A percentile compares a stretch with the other conserved stretches of the same genome.
These are phyloP conservation scores for Stentor roeselii DNA, from an alignment of 73 alveolate species.

Conservation along the genomic window DNA sequence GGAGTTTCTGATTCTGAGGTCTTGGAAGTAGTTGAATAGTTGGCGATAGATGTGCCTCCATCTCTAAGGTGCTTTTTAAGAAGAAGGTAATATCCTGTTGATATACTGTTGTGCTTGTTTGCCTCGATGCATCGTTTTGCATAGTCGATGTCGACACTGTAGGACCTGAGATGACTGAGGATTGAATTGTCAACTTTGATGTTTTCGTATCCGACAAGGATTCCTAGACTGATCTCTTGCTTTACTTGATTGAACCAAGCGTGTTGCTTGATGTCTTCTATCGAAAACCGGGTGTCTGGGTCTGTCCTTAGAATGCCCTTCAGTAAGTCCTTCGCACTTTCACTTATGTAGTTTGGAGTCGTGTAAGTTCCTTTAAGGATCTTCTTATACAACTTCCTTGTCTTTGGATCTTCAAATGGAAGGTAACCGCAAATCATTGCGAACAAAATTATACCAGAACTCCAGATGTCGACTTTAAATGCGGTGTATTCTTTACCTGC, in stretches of 20 bases:
- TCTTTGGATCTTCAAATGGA: conserved; percentile 95
- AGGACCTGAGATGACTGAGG: conserved; percentile 33
- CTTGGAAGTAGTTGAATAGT: background rate
- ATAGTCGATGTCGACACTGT: conserved; percentile 29
- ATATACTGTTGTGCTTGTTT: conserved; percentile 67
- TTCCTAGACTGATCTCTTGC: conserved; percentile 36
- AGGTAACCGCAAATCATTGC: conserved; percentile 97
- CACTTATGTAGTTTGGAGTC: conserved; percentile 57
- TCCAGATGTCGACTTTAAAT: conserved; percentile 90
- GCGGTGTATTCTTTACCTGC: conserved; percentile 89
- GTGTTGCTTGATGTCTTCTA: conserved; percentile 84
- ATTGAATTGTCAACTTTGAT: conserved; percentile 43
- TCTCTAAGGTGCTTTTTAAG: conserved; percentile 21
- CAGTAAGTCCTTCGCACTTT: conserved; percentile 70
- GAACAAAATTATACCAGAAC: conserved; percentile 93
- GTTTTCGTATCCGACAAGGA: conserved; percentile 52
- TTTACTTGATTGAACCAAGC: conserved; percentile 78
- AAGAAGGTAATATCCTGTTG: conserved; percentile 65
- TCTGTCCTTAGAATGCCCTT: conserved; percentile 78
- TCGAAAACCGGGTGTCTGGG: conserved; percentile 79
- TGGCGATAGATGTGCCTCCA: conserved; percentile 12
- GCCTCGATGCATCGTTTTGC: conserved; percentile 54
- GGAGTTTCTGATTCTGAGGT: background rate
- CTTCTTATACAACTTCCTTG: conserved; percentile 73
- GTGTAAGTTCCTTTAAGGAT: conserved; percentile 67